Evolutionary conservation across 116 monocot genomes (phyloP), one percentile per base, ranked within the genome.

Genomic region (Trichopus zeylanicus): DNA sequence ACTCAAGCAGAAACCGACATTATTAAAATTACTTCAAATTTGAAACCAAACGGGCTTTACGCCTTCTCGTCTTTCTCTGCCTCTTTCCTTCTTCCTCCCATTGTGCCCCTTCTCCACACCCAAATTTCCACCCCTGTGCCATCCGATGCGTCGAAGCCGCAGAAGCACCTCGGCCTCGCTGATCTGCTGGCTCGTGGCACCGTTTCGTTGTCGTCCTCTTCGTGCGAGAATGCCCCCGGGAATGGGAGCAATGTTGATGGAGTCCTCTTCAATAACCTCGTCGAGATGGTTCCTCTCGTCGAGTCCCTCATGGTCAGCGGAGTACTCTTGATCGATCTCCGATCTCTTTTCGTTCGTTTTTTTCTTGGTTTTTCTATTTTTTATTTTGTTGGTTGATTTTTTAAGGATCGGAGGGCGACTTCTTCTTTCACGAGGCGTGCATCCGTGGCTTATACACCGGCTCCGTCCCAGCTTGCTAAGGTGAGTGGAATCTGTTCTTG

Each of bases 221-320:
- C 61, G 29, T 38, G 42, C 9, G 29, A 10, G 13, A 55, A 23
- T 23, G 48, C 73, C 29, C 55, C 54, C 32, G 73, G 13, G 8
- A 58, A 51, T 21, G 77, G 62, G 16, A 71, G 69, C 19, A 75
- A 77, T 66, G 71, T 95, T 58, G 94, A 95, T 60, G 53, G 72
- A 7, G 83, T 83, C 47, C 90, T 95, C 26, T 89, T 80, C 67
- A 80, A 74, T 34, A 89, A 95, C 76, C 80, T 95, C 59, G 90
- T 95, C 38, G 94, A 95, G 73, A 83, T 95, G 70, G 86, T 95
- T 22, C 94, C 94, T 39, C 83, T 95, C 29, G 80, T 95, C 33
- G 94, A 95, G 30, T 86, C 94, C 35, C 86, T 95, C 67, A 85
- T 95, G 94, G 94, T 95, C n/a, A n/a, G n/a, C n/a, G n/a, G n/a